These are phyloP conservation scores for Termitomyces sp. DNA, from an alignment of 768 basidiomycete genomes.

Conservation along the genomic window DNA sequence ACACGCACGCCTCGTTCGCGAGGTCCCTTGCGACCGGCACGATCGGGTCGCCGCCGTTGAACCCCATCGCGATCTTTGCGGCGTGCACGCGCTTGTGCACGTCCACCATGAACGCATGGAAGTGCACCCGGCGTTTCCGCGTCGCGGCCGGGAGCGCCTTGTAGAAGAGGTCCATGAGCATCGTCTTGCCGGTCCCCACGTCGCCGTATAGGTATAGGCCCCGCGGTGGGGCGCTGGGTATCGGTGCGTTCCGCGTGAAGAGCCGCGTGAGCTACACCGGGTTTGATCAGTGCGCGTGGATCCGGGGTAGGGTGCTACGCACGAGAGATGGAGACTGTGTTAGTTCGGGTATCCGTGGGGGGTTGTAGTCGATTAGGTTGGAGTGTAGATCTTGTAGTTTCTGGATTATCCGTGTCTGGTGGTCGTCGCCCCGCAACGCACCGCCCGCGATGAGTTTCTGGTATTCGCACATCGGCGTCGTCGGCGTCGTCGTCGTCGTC, in stretches of 20 bases:
- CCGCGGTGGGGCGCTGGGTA: constrained; percentile 46
- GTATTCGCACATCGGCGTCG: constrained; percentile 43
- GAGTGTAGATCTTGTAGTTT: constrained; percentile 79
- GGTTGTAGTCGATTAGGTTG: constrained; percentile 62
- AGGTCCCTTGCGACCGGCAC: constrained; percentile 83
- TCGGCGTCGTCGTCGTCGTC: too few relatives aligned
- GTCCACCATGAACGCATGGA: constrained; percentile 99
- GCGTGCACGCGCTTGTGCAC: constrained; percentile 91
- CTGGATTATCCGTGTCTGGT: constrained; percentile 81
- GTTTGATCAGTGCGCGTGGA: constrained; percentile 13
- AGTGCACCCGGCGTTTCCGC: constrained; percentile 88
- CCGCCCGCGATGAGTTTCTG: constrained; percentile 38
- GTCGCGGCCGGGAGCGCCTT: constrained; percentile 67
- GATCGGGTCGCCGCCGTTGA: constrained; percentile 74
- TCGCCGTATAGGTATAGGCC: constrained; percentile 95
- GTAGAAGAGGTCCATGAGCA: constrained; percentile 99
- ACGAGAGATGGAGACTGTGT: constrained; percentile 35
- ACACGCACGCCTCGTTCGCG: constrained; percentile 74
- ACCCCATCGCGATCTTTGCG: constrained; percentile 67
- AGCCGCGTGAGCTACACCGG: constrained; percentile 39
- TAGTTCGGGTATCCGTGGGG: constrained; percentile 52
- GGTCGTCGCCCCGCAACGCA: constrained; percentile 66
- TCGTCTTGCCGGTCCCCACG: constrained; percentile 96
- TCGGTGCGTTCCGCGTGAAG: constrained; percentile 32
- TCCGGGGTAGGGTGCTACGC: too few relatives aligned